Base-by-base conservation (phyloP, 2,329 filamentous ascomycete species). In the Alternaria conjuncta region DNA sequence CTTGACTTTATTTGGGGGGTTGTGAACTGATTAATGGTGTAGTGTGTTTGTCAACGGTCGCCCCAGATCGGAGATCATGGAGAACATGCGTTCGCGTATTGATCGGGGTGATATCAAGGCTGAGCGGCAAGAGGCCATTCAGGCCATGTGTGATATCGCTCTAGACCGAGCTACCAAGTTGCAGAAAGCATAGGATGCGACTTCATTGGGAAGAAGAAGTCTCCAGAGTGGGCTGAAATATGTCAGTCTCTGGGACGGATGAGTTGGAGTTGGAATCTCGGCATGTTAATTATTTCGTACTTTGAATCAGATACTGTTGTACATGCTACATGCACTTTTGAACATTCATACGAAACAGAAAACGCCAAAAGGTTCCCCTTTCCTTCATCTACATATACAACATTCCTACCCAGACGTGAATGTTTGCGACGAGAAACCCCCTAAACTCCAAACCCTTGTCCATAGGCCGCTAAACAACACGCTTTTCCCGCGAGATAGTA, bases 71-170 rank as follows among this genome's bases (percentile, higher is more conserved):
- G 87, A 88, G 65, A 90, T 97, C 59, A 93, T 97, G 90, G 84
- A 88, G 66, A 90, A 97, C 73, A 97, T 97, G 92, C 86, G 86
- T 66, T 78, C 81, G 56, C 86, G 94, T 56, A 97, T 97, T 73
- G 86, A 85, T 15, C 83, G 90, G 56, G 89, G 86, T 2, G 87
- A 95, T 77, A 83, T 89, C 55, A 80, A 84, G 23, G 83, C 83
- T 15, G 94, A 97, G 81, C 87, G 93, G 65, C 78, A 83, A 60
- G 92, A 92, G 70, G 92, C 88, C 6, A 90, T 97, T 54, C 86
- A 91, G 85, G 93, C 94, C 44, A 97, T 97, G 92, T 93, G 93
- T 75, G 92, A 94, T 72, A 97, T 97, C 75, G 94, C 94, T 28
- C 87, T 88, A 55, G 93, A 97, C 74, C 87, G 94, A 53, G 92